Base-by-base conservation (phyloP, 1,284 basidiomycete genomes). In the Marasmius sp. region DNA sequence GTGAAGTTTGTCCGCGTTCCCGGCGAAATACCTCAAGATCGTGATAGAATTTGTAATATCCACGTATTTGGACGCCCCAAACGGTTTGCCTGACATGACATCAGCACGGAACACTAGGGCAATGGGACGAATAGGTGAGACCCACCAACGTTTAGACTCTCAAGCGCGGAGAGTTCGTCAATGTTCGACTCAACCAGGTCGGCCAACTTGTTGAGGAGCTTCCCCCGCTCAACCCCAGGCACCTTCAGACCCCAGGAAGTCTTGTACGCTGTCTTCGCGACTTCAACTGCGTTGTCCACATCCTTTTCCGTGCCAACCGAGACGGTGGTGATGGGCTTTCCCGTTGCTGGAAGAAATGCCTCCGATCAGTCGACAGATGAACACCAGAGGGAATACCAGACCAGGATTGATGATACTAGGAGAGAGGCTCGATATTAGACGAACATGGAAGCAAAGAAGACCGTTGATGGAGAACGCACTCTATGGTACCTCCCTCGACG, bases 111-210 rank as follows among this genome's bases (percentile, higher is more conserved):
- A 47, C 16, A 47, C 7, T 12, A 43, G 2, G 41, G 6, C 41
- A 43, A 43, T 43, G 12, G 41, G 41, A 43, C 2, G n/a, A 43
- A 2, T 43, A 6, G n/a, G n/a, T 6, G 41, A 43, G n/a, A 43
- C 41, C 6, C 12, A 43, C 41, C 41, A 43, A 43, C 41, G 41
- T 43, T 43, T 2, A 43, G 41, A 43, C 12, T 43, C n/a, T 91
- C 88, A 65, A 91, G 74, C 14, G 86, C 85, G 36, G 87, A 82
- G 64, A 93, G 77, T 70, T 85, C 85, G 67, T 91, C 88, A 57
- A 73, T 64, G 76, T 90, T 76, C 63, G 79, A 71, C 72, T 92
- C 88, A 70, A 93, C 83, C 57, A 89, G 78, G 51, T 85, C 81
- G n/a, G 88, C 89, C 67, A 92, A 81, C 72, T 84, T 84, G 69